Base-by-base conservation (phyloP, 208 protist genomes). In the Acanthamoeba sp. region DNA sequence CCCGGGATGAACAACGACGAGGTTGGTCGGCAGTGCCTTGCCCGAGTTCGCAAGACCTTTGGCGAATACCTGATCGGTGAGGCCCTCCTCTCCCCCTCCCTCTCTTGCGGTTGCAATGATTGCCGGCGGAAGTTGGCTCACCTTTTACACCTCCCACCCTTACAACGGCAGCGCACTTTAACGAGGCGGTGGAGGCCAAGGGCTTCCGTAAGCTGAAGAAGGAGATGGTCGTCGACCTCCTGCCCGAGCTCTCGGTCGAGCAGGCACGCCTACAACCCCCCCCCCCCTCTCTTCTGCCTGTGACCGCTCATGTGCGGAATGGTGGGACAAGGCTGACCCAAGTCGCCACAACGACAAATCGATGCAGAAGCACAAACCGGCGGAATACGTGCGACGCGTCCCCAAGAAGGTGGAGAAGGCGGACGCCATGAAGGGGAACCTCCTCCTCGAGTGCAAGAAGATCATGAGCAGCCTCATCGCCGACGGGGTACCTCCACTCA, bases 41-140 rank as follows among this genome's bases (percentile, higher is more conserved):
- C 69, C 5, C 69, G 69, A 7, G 69, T 78, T 2, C 69, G 69
- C 69, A 78, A 78, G 34, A 78, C 29, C 69, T 45, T 38, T 32
- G 69, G 69, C 69, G 69, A 78, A 42, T 78, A 78, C 34, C 14
- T 78, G 7, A 78, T 78, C 38, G 69, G 69, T 78, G 69, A 2
- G 62, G 5, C 9, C 27, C 3, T 18, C 29, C 18, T 36, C 62
- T 69, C 12, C 12, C 45, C 12, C 50, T 57, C 50, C 18, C 3
- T 5, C 50, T 20, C 50, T 57, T 22, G 7, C 50, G 7, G 16
- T 20, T 22, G 7, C 50, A 22, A 16, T 57, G 50, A n/a, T n/a
- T 20, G 18, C 50, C 42, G 42, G 42, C 10, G 42, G 6, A 48
- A 48, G 42, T 57, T 57, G 50, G 50, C 50, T 57, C 16, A 57